Base-by-base conservation (phyloP, 73 alveolate genomes). In the Uronychia setigera region DNA sequence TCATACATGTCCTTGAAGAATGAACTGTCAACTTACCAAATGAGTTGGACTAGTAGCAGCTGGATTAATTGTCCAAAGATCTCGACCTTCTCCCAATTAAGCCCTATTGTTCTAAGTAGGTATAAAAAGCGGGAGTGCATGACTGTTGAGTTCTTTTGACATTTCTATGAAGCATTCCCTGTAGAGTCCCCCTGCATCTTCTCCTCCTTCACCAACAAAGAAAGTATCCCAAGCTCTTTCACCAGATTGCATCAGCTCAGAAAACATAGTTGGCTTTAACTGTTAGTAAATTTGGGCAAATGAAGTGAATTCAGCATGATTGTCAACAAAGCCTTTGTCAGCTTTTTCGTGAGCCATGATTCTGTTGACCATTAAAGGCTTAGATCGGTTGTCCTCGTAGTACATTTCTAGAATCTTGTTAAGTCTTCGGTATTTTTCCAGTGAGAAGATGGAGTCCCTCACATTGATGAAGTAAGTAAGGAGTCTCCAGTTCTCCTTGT, bases 141-240 rank as follows among this genome's bases (percentile, higher is more conserved):
- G 85, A 80, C 96, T 88, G 87, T 93, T 94, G 19, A 93, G 88
- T 80, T 93, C 98, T 27, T 88, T 76, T 84, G 80, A 91, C 79
- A 89, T 89, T 46, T 91, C 93, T 31, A 93, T 79, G 89, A 93
- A 91, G 76, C 96, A 87, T 81, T 93, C 98, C 34, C 98, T 82
- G 83, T 93, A 93, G 0, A 95, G 96, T 13, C 98, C 98, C 1
- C 98, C 98, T 9, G 94, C 98, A 84, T 93, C 98, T 13, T 91
- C 87, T 35, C 96, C 87, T 26, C 94, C 98, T 83, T 93, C 98
- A 1, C 96, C 96, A 29, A 57, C 57, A 60, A 93, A 93, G 74
- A 90, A 60, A 5, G 93, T 92, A 30, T 76, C 77, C 91, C 91
- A 85, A 1, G 91, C 91, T 35, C 91, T 32, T 29, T 85, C 91